Conservation (phyloP, 192 early-diverging fungal genomes). For the Mortierella alpina region DNA sequence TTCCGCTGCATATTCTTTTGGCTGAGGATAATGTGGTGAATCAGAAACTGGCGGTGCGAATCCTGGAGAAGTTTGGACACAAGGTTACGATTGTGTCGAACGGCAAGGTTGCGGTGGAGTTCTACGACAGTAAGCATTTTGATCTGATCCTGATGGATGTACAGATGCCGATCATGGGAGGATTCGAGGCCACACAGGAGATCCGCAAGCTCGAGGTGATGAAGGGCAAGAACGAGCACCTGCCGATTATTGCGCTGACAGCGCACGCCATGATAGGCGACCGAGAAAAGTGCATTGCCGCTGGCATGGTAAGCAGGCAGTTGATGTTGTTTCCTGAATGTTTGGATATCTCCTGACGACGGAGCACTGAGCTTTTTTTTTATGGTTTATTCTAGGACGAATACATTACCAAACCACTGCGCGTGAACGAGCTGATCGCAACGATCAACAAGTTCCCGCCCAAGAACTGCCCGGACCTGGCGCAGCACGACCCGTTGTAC, state of each 20-base stretch:
- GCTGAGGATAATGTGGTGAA: slow-evolving; percentile 92
- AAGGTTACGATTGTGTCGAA: slow-evolving; percentile 82
- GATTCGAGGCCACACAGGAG: slow-evolving; percentile 85
- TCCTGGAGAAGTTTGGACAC: slow-evolving; percentile 81
- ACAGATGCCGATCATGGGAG: slow-evolving; percentile 92
- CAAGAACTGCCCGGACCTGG: slow-evolving; percentile 51
- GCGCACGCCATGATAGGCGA: slow-evolving; percentile 94
- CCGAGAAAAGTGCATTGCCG: slow-evolving; percentile 83
- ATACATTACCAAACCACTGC: slow-evolving; percentile 73
- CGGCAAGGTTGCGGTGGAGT: slow-evolving; percentile 83
- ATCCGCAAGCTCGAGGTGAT: slow-evolving; percentile 78
- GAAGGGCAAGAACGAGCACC: slow-evolving; percentile 55
- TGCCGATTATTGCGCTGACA: slow-evolving; percentile 87
- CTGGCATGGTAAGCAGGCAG: slow-evolving; percentile 76
- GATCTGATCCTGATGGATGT: slow-evolving; percentile 88
- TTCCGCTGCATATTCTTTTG: slow-evolving; percentile 79
- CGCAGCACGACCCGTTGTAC: slow-evolving; percentile 41
- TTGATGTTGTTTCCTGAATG: slow-evolving; percentile 2
- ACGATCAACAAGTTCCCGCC: slow-evolving; percentile 76
- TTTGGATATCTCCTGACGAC: background rate
- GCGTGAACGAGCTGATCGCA: slow-evolving; percentile 71
- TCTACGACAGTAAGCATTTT: slow-evolving; percentile 68
- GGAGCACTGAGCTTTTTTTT: background rate
- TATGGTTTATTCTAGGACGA: slow-evolving; percentile 55
- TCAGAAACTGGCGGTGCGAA: slow-evolving; percentile 82